Conservation (phyloP, 2,329 filamentous ascomycete genomes). For the Xylariaceae sp. region DNA sequence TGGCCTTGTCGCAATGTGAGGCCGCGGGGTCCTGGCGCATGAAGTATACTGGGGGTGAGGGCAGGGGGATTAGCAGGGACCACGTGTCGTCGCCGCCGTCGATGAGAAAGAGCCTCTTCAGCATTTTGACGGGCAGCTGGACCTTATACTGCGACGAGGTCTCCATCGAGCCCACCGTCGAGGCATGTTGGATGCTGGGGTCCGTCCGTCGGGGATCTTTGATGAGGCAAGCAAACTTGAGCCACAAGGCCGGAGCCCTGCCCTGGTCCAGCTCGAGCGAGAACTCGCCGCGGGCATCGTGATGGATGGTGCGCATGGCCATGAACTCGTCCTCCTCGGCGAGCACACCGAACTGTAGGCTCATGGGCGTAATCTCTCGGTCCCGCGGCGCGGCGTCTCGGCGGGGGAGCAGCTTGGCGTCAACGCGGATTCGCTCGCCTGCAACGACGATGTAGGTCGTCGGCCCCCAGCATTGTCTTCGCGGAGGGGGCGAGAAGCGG, state of each 20-base stretch:
- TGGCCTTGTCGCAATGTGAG: constrained; percentile 24
- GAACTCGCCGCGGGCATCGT: constrained; percentile 15
- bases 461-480: constrained; percentile 11
- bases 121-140: constrained; percentile 35
- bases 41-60: constrained; percentile 41
- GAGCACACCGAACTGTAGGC: constrained; percentile 19
- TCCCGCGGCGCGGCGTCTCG: constrained; percentile 4
- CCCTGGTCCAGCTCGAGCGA: constrained; percentile 29
- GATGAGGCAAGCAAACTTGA: constrained; percentile 29
- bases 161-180: constrained; percentile 11
- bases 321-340: constrained; percentile 44
- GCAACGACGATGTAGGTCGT: constrained; percentile 8
- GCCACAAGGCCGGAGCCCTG: constrained; percentile 27
- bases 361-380: constrained; percentile 10
- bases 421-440: constrained; percentile 4
- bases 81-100: constrained; percentile 24
- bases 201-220: constrained; percentile 15
- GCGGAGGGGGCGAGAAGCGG: constrained; percentile 16
- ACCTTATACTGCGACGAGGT: constrained; percentile 28
- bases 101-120: constrained; percentile 36
- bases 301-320: constrained; percentile 41
- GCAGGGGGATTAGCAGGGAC: constrained; percentile 37
- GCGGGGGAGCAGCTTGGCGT: constrained; percentile 6
- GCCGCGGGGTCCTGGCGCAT: constrained; percentile 27
- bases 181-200: constrained; percentile 7